Conservation (phyloP, 2,329 filamentous ascomycete species). For the Emericellopsis atlantica region DNA sequence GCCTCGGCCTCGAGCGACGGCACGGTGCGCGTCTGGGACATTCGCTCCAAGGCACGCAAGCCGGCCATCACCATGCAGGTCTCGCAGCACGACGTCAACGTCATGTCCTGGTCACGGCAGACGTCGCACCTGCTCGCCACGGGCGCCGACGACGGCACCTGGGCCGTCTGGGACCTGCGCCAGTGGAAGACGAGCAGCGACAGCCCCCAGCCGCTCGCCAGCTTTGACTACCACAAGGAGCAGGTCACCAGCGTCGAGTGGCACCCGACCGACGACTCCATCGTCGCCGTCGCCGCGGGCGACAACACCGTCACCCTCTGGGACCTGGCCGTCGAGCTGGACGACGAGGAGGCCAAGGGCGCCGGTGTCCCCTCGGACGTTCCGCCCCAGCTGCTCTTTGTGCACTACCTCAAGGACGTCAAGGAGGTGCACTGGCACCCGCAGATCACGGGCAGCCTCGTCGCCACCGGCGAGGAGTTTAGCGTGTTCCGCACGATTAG, state of each 20-base stretch:
- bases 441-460: constrained; percentile 80
- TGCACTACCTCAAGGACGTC: constrained; percentile 88
- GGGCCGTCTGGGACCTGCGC: constrained; percentile 92
- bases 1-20: constrained; percentile 89
- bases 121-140: constrained; percentile 84
- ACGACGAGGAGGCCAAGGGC: constrained; percentile 90
- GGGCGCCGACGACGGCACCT: constrained; percentile 84
- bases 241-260: constrained; percentile 94
- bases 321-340: constrained; percentile 92
- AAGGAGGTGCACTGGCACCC: constrained; percentile 98
- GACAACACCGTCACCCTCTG: constrained; percentile 93
- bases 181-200: constrained; percentile 66
- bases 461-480: constrained; percentile 86
- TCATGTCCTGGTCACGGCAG: constrained; percentile 87
- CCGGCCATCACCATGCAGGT: constrained; percentile 81
- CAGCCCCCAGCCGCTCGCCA: constrained; percentile 72
- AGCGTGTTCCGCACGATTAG: constrained; percentile 77
- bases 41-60: constrained; percentile 77
- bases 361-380: constrained; percentile 71
- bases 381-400: constrained; percentile 87
- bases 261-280: constrained; percentile 95
- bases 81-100: constrained; percentile 81
- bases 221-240: constrained; percentile 90
- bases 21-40: constrained; percentile 91
- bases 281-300: constrained; percentile 80